Base-by-base conservation (phyloP, 495 filamentous ascomycete species). In the Lineolata rhizophorae region DNA sequence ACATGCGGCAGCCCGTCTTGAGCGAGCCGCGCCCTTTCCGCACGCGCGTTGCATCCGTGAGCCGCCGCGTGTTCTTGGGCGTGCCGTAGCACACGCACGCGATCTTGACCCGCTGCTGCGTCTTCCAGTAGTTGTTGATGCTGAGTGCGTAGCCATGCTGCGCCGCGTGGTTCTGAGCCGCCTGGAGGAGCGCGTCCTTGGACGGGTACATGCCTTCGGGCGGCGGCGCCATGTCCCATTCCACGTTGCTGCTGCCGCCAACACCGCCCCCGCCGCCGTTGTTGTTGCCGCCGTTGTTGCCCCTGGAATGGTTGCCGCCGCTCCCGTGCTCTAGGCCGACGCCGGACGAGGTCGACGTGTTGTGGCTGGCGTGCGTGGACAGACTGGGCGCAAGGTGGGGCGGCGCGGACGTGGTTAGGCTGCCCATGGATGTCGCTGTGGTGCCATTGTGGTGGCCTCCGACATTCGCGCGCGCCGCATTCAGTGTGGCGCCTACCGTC, bases 61-160 rank as follows among this genome's bases (percentile, higher is more conserved):
- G 44, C 27, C 43, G 41, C 15, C 43, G 44, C 18, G 40, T 46
- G 26, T 46, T 46, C 31, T 43, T 46, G 12, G 44, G 42, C 21
- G 16, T 15, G 11, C 44, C 44, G 24, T 46, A 43, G 41, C 44
- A 43, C 11, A 43, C 40, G 24, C 44, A 46, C 4, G 40, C 40
- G 3, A 46, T 31, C 30, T 43, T 46, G 22, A 43, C 39, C 2
- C 40, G 34, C 1, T 35, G 34, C 11, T 38, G 34, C 25, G 41
- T 43, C 25, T 40, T 41, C 13, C 37, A 35, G 0, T 40, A 42
- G 5, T 40, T 46, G 31, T 46, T 46, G 31, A 46, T 46, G 29
- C 30, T 32, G 20, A 46, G 27, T 9, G 44, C 44, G 32, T 46
- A 46, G 14, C 44, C 44, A 22, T 46, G 40, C 8, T 34, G 27